Evolutionary conservation across 768 basidiomycete species (phyloP), one percentile per base, ranked within the genome.

Genomic region (Pleurotus djamor): DNA sequence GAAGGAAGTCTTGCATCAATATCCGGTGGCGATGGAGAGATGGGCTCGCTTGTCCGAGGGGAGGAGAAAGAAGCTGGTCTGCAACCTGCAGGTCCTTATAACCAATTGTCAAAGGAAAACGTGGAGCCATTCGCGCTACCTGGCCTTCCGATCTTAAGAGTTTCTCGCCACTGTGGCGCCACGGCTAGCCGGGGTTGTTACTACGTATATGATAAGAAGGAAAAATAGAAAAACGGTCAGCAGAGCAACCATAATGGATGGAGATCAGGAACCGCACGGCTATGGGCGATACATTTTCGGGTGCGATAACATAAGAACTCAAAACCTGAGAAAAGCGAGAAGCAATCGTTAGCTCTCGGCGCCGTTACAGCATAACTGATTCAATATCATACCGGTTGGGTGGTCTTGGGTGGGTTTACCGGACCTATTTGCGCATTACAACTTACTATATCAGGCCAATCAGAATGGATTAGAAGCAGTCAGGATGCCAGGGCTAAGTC

Each of bases 101-200:
- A 56, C 37, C 41, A 21, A 16, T 43, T 32, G 38, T 32, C 37
- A 56, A 28, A 41, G 54, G 54, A 56, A 44, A 43, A 41, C 38
- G 54, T 56, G 54, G 54, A 56, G 54, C 41, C 41, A 33, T 54
- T 35, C 33, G 28, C 54, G 41, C 54, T 56, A 38, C 16, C 33
- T 52, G 35, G 34, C 8, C 51, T 13, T 52, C 51, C 51, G 35
- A 41, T 28, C 36, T 21, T 56, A 37, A 21, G 54, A 56, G 54
- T 56, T 56, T 56, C 54, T 56, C 21, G 54, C 54, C 54, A 56
- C 54, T 17, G 54, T 56, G 54, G 54, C 54, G 54, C 44, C 54
- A 56, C 36, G 17, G 41, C 54, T 56, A 56, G 41, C 54, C 37
- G 51, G 14, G 35, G 37, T 28, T 28, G 21, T 28, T 28, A 28